Evolutionary conservation across 1,284 basidiomycete genomes (phyloP), one percentile per base, ranked within the genome.

Genomic region (Laetiporus sulphureus): DNA sequence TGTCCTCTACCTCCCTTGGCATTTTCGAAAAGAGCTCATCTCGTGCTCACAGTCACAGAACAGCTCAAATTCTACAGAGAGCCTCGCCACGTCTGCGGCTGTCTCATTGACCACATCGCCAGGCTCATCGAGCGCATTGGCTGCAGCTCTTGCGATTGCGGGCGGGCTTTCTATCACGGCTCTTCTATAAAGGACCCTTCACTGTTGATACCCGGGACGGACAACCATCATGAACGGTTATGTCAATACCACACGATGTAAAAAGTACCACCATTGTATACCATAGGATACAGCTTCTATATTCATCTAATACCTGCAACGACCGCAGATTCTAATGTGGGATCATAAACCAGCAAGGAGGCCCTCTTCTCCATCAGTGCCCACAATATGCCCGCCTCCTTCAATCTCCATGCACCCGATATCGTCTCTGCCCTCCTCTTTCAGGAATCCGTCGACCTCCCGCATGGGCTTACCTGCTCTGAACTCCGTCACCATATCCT

Each of bases 371-470:
- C 32, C 32, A 7, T 10, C 32, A 10, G 16, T 32, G 6, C 32
- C 32, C 7, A 32, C 32, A 15, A 32, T 18, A 16, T 32, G 32
- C 7, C 54, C 53, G 16, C 60, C 62, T 32, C 60, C 61, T 21
- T 60, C 62, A 24, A 65, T 35, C 31, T 61, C 64, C 52, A 64
- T 71, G 50, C 67, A 73, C 13, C 75, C 75, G 22, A 78, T 60
- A 19, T 59, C 44, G 20, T 68, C 63, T 27, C 62, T 61, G 10
- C 73, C 73, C 41, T 67, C 67, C 51, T 84, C 80, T 37, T 68
- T 68, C 38, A 78, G 50, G 54, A 71, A 77, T 5, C 78, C 83
- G 45, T 76, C 73, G 18, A 68, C 59, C 47, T 75, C 72, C 11
- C 60, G 50, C n/a, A 53, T 57, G 59, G 47, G 70, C 48, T 44